These are phyloP conservation scores for Cyanodermella asteris DNA, from an alignment of 2,329 filamentous ascomycete genomes.

Conservation along the genomic window DNA sequence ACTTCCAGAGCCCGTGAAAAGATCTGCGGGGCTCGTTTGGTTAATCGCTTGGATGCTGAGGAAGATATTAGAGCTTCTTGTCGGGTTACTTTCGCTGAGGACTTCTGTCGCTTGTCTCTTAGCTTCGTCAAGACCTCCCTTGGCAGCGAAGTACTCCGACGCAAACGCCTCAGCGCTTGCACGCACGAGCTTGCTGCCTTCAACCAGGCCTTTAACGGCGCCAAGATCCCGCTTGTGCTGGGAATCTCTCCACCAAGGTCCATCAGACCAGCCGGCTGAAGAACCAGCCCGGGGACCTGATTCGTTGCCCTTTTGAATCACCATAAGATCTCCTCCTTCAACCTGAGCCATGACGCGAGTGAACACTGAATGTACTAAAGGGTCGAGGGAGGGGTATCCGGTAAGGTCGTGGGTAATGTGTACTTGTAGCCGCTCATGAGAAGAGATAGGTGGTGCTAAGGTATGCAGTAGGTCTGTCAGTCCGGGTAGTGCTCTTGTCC, in stretches of 20 bases:
- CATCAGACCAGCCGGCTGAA: conserved; percentile 65
- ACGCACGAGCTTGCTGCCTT: conserved; percentile 77
- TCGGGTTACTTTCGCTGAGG: conserved; percentile 66
- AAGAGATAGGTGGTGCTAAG: conserved; percentile 84
- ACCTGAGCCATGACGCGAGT: conserved; percentile 96
- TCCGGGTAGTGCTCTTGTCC: conserved; percentile 70
- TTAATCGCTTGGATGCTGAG: conserved; percentile 76
- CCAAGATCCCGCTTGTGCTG: conserved; percentile 53
- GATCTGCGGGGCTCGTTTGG: conserved; percentile 37
- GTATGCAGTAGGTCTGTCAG: conserved; percentile 91
- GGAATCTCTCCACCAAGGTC: conserved; percentile 79
- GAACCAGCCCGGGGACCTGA: conserved; percentile 46
- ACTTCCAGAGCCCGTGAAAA: conserved; percentile 40
- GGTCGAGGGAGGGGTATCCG: conserved; percentile 84
- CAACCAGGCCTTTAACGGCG: conserved; percentile 54
- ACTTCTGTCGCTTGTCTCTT: conserved; percentile 59
- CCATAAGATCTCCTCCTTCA: conserved; percentile 82
- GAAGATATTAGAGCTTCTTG: conserved; percentile 85
- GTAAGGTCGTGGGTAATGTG: conserved; percentile 93
- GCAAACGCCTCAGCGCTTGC: conserved; percentile 79
- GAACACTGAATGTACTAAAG: conserved; percentile 78
- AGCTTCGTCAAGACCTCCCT: conserved; percentile 63
- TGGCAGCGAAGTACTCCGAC: conserved; percentile 56
- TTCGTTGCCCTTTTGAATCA: conserved; percentile 83
- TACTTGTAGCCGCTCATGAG: conserved; percentile 89